Conservation (phyloP, 768 basidiomycete genomes). For the Dendrothele bispora region DNA sequence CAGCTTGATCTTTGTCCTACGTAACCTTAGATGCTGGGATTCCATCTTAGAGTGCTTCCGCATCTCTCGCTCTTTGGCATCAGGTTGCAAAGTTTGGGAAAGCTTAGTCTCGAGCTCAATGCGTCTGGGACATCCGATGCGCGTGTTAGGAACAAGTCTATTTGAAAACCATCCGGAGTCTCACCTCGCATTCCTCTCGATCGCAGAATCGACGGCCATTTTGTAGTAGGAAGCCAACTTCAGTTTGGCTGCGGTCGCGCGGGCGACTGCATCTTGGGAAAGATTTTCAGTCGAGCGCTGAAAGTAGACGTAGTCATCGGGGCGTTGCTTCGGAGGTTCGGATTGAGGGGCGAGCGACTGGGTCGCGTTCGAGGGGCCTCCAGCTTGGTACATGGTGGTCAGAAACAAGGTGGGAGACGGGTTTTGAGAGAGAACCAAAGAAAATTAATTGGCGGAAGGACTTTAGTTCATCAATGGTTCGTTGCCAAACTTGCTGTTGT, state of each 20-base stretch:
- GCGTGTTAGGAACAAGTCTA: not conserved
- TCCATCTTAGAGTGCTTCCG: conserved; percentile 85
- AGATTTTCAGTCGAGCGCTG: conserved; percentile 82
- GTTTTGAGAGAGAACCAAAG: too few relatives aligned
- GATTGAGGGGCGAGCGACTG: conserved; percentile 11
- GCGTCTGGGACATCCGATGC: conserved; percentile 50
- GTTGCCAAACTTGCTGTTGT: too few relatives aligned
- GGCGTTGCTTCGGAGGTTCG: conserved; percentile 33
- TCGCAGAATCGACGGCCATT: conserved; percentile 94
- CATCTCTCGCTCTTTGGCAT: conserved; percentile 88
- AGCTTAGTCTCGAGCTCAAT: conserved; percentile 88
- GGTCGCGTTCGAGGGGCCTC: conserved; percentile 15
- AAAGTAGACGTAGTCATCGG: conserved; percentile 85
- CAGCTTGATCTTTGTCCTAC: conserved; percentile 90
- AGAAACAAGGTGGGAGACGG: too few relatives aligned
- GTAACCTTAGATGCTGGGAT: conserved; percentile 86
- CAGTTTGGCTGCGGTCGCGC: conserved; percentile 90
- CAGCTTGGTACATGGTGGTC: too few relatives aligned
- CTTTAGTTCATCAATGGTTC: too few relatives aligned
- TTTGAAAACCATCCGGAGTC: conserved; percentile 1
- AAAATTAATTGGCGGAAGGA: too few relatives aligned
- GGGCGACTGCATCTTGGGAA: conserved; percentile 83
- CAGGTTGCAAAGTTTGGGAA: conserved; percentile 68
- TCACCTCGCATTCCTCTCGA: conserved; percentile 92
- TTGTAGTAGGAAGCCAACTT: conserved; percentile 99